Base-by-base conservation (phyloP, 148 eudicot genomes). In the Cornus florida region DNA sequence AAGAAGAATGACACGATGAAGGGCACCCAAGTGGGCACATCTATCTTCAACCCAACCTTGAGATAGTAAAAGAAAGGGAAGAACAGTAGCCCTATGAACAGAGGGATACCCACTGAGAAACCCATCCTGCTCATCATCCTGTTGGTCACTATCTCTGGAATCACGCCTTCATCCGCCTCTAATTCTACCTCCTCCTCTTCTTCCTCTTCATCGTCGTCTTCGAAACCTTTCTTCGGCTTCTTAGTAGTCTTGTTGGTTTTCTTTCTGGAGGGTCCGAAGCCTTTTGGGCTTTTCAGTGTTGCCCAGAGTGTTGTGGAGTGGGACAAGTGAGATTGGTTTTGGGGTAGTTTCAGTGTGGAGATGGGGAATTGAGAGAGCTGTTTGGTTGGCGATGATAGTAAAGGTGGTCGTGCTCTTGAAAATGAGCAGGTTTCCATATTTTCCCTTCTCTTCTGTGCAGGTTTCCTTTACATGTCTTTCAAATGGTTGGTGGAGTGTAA, bases 1-100 rank as follows among this genome's bases (percentile, higher is more conserved):
- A 96, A 96, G 83, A 90, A 10, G 56, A 93, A 96, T 1, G 99
- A 96, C 78, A 93, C 98, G 31, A 93, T 89, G 77, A 93, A 86
- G 69, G 98, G 99, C 38, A 95, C 88, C 97, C 98, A 96, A 46
- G 86, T 90, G 28, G 99, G 99, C 68, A 96, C 94, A 80, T 96
- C 99, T 35, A 96, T 83, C 78, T 93, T 96, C 82, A 93, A 82
- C 66, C 88, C 95, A 71, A 92, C 95, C 70, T 96, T 96, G 65
- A 93, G 88, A 76, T 96, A 96, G 77, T 93, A 96, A 77, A 96
- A 96, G 23, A 96, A 90, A 10, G 99, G 99, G 74, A 96, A 96
- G 77, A 96, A 93, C 77, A 88, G 64, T 6, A 96, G 68, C 77
- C 99, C 99, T 69, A 80, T 78, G 8, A 88, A 89, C 76, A 96